A percentile compares a stretch with the other conserved stretches of the same genome.
These are phyloP conservation scores for Leishmania lainsoni DNA, from an alignment of 208 protist genomes.

Conservation along the genomic window DNA sequence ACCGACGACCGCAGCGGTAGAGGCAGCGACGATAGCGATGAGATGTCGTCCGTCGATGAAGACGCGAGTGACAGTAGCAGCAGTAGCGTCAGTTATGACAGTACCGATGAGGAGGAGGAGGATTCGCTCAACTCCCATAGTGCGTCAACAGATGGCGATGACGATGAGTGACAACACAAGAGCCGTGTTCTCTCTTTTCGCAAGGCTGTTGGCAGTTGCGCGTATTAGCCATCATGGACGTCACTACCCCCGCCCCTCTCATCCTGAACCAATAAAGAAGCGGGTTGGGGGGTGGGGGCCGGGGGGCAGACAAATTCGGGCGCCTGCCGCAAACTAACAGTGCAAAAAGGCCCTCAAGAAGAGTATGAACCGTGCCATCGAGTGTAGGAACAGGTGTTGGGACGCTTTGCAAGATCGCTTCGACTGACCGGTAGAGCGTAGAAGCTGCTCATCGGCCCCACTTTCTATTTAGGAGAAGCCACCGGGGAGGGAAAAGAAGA, in stretches of 20 bases:
- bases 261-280: not conserved
- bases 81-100: not conserved
- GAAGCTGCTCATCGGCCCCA: not conserved
- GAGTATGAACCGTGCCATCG: not conserved
- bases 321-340: not conserved
- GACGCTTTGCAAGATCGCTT: no score
- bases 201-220: not conserved
- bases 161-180: constrained; percentile 3
- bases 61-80: constrained; percentile 17
- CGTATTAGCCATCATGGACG: not conserved
- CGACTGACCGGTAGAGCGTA: not conserved
- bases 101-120: constrained; percentile 21
- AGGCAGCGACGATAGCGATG: constrained; percentile 18
- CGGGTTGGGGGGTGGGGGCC: not conserved
- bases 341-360: not conserved
- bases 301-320: not conserved
- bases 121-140: constrained; percentile 20
- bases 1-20: constrained; percentile 30
- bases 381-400: not conserved
- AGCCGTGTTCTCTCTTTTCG: not conserved
- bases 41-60: constrained; percentile 15
- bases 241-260: not conserved
- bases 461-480: not conserved
- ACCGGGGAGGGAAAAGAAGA: not conserved
- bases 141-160: constrained; percentile 23